phyloP scores from a whole-genome alignment of 2,329 filamentous ascomycete genomes.

The Penicillium paneum region DNA sequence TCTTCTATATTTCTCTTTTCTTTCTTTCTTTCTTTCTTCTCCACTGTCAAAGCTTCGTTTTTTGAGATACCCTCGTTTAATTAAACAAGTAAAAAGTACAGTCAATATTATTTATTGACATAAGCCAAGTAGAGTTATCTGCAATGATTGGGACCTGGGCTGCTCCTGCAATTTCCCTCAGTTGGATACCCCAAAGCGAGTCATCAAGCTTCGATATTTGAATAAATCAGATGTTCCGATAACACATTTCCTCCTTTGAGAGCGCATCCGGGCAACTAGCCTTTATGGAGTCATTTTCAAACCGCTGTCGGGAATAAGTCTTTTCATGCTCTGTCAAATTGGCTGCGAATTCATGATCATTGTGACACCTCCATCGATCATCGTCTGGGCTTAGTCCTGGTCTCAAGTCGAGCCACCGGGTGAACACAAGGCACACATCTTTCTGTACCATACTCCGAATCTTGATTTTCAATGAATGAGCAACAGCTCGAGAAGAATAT shows the following conservation, averaged over 20 bases:
- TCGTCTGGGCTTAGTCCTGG: constrained; percentile 1
- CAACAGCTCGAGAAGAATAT: neutral
- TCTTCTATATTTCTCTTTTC: no score
- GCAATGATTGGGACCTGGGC: no score
- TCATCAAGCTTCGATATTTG: neutral
- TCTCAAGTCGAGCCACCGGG: neutral
- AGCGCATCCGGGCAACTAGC: neutral
- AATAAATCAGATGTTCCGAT: neutral
- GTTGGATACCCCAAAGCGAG: neutral
- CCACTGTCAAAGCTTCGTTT: no score
- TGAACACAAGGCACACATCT: neutral
- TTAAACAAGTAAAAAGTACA: no score
- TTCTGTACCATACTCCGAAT: neutral
- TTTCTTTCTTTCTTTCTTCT: no score
- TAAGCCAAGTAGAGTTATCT: no score
- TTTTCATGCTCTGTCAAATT: neutral
- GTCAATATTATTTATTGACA: no score
- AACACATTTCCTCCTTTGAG: neutral
- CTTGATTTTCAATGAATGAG: neutral
- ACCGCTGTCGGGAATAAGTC: neutral
- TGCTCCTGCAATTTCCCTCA: no score
- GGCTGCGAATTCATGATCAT: neutral
- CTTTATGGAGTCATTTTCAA: neutral
- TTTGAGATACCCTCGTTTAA: no score
- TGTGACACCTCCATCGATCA: neutral